phyloP scores from a whole-genome alignment of 2,329 filamentous ascomycete species.

The Talaromyces marneffei region DNA sequence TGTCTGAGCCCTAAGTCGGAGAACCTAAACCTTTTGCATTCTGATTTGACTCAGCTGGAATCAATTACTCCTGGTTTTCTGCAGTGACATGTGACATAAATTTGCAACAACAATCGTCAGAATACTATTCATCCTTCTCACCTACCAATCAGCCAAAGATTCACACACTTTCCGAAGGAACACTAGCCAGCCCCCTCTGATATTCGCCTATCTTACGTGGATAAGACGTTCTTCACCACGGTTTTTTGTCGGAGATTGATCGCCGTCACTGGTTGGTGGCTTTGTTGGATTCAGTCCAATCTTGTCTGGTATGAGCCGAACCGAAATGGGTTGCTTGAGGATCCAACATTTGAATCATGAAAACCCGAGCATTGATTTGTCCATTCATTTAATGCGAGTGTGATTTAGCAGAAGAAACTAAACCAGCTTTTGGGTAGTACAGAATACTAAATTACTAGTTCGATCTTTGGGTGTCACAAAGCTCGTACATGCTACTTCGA shows the following conservation, averaged over 20 bases:
- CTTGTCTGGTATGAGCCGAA: neutral
- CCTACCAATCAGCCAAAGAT: neutral
- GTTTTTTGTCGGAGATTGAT: conserved; percentile 11
- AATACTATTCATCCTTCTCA: neutral
- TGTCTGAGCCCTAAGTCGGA: neutral
- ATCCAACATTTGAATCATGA: neutral
- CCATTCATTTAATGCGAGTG: neutral
- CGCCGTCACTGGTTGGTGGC: neutral
- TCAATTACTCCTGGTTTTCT: neutral
- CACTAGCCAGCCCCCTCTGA: neutral
- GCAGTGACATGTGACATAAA: neutral
- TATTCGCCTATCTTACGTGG: neutral
- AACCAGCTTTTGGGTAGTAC: neutral
- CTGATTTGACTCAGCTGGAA: neutral
- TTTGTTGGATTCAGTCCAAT: neutral
- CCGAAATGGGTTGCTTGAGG: neutral
- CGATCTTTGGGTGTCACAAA: neutral
- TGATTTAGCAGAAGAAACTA: neutral
- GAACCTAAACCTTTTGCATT: neutral
- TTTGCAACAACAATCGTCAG: neutral
- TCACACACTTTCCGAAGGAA: neutral
- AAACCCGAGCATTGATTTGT: conserved; percentile 1
- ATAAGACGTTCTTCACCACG: neutral
- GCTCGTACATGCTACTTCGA: neutral
- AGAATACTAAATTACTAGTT: neutral